Evolutionary conservation across 2,329 filamentous ascomycete genomes (phyloP).

Genomic region (Hymenoscyphus repandus): DNA sequence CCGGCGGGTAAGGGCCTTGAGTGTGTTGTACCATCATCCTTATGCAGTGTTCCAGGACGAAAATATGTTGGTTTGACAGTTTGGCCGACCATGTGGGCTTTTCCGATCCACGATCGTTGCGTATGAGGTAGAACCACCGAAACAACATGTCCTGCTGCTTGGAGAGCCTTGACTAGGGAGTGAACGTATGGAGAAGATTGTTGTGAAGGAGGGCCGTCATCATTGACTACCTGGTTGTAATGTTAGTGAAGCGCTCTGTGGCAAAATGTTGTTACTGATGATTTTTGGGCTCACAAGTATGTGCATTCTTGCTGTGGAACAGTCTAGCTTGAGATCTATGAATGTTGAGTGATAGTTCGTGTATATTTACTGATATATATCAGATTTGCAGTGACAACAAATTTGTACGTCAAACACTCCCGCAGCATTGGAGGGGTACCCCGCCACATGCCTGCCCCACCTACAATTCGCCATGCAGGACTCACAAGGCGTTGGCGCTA

Average conservation of each 20-base stretch:
- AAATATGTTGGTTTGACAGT: slow-evolving; percentile 82
- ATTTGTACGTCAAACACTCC: no score
- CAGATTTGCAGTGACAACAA: no score
- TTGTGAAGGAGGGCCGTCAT: slow-evolving; percentile 74
- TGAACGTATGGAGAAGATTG: slow-evolving; percentile 78
- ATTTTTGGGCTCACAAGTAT: no score
- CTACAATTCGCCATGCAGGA: no score
- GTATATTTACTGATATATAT: no score
- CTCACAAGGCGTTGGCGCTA: no score
- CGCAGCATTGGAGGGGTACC: no score
- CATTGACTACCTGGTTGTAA: slow-evolving; percentile 54
- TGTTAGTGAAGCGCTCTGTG: neutral
- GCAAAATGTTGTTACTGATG: neutral
- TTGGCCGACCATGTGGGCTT: slow-evolving; percentile 92
- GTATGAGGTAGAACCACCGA: slow-evolving; percentile 87
- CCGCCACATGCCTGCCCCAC: no score
- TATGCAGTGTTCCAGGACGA: slow-evolving; percentile 56
- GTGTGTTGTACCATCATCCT: slow-evolving; percentile 64
- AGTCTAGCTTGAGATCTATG: no score
- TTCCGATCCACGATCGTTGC: slow-evolving; percentile 97
- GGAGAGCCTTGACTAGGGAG: slow-evolving; percentile 64
- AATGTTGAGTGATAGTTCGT: no score
- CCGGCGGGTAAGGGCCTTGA: slow-evolving; percentile 46
- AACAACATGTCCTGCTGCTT: slow-evolving; percentile 74
- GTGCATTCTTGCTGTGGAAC: no score